Conservation (phyloP, 1,139 yeast species). For the Spencermartinsiella ligniputridi region DNA sequence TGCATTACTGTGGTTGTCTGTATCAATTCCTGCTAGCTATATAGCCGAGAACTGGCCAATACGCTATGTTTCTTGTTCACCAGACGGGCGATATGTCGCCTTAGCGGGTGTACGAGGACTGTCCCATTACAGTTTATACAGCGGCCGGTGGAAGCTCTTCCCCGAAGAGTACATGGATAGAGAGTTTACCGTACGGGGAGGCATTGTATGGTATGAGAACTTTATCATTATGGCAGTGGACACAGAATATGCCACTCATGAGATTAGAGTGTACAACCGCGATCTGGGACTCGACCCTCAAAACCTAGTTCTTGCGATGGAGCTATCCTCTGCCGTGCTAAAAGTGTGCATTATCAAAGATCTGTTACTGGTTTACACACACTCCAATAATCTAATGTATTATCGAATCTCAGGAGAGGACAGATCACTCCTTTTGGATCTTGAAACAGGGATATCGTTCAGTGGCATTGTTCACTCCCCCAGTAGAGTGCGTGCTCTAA, state of each 20-base stretch:
- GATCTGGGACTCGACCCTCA: conserved; percentile 33
- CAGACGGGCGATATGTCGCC: conserved; percentile 41
- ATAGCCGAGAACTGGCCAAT: conserved; percentile 41
- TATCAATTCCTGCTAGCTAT: conserved; percentile 38
- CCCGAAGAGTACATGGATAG: conserved; percentile 33
- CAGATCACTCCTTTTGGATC: conserved; percentile 21
- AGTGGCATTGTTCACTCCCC: conserved; percentile 35
- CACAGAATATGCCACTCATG: conserved; percentile 26
- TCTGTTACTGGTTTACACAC: conserved; percentile 33
- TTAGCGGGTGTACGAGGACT: conserved; percentile 41
- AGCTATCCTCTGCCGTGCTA: conserved; percentile 29
- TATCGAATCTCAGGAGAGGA: conserved; percentile 19
- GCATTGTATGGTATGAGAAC: conserved; percentile 41
- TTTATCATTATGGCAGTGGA: conserved; percentile 35
- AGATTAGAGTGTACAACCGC: conserved; percentile 36
- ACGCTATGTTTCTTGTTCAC: conserved; percentile 33
- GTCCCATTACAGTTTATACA: conserved; percentile 36
- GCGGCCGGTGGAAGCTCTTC: conserved; percentile 41
- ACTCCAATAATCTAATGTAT: conserved; percentile 30
- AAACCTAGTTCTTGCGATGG: conserved; percentile 23
- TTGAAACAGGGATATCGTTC: conserved; percentile 31
- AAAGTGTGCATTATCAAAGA: conserved; percentile 28
- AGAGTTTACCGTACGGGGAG: conserved; percentile 40
- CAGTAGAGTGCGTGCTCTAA: conserved; percentile 32
- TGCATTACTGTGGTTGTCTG: conserved; percentile 37